Conservation (phyloP, 2,329 filamentous ascomycete genomes). For the Pestalotiopsis fici region DNA sequence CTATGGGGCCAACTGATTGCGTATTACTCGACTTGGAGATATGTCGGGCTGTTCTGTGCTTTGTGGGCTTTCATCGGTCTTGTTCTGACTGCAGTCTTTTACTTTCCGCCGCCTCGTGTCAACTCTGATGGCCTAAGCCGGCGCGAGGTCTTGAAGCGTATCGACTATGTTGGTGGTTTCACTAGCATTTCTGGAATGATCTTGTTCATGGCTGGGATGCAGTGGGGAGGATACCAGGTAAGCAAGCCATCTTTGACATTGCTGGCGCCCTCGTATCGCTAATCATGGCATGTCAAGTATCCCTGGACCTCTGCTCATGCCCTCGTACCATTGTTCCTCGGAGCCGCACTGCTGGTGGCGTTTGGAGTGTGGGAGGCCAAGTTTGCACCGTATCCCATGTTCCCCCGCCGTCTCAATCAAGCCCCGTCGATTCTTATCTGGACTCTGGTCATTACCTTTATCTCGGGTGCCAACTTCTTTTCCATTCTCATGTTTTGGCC, state of each 20-base stretch:
- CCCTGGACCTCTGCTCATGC: conserved; percentile 38
- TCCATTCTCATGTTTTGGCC: conserved; percentile 62
- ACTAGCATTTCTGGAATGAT: conserved; percentile 50
- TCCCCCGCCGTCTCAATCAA: conserved; percentile 38
- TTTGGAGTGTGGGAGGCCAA: conserved; percentile 37
- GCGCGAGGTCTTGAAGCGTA: conserved; percentile 40
- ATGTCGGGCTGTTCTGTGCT: conserved; percentile 52
- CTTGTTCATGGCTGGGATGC: conserved; percentile 49
- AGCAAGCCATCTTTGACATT: conserved; percentile 3
- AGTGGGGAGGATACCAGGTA: conserved; percentile 38
- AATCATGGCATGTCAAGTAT: conserved; percentile 18
- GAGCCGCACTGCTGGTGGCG: conserved; percentile 34
- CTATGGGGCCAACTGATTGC: conserved; percentile 60
- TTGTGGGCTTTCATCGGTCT: conserved; percentile 54
- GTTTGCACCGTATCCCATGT: conserved; percentile 42
- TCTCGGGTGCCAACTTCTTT: conserved; percentile 61
- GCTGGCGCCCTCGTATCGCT: not conserved
- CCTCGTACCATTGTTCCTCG: conserved; percentile 40
- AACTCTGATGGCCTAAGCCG: conserved; percentile 39
- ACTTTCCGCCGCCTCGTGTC: conserved; percentile 51
- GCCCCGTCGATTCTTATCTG: conserved; percentile 51
- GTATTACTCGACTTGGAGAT: conserved; percentile 51
- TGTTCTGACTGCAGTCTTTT: conserved; percentile 50
- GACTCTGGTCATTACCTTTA: conserved; percentile 58
- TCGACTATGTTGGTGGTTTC: conserved; percentile 53